A percentile compares a stretch with the other conserved stretches of the same genome.
Evolutionary conservation across 2,329 filamentous ascomycete genomes (phyloP).

Genomic region (Exophiala mesophila): DNA sequence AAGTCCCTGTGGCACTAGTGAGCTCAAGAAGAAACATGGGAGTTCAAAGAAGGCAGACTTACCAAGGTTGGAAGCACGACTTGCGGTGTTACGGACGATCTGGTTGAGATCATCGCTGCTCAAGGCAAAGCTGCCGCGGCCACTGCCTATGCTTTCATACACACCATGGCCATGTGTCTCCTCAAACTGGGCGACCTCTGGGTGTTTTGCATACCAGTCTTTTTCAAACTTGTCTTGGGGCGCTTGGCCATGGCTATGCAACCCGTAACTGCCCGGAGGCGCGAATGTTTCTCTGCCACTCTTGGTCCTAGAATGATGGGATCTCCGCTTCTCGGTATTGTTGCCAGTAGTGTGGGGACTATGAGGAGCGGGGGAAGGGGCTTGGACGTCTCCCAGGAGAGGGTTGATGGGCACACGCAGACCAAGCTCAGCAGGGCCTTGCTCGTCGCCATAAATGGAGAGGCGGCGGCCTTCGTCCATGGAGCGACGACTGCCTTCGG

Average conservation of each 20-base stretch:
- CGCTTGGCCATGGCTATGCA: conserved; percentile 78
- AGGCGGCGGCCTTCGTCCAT: conserved; percentile 43
- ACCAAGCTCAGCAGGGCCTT: conserved; percentile 89
- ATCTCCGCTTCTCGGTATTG: conserved; percentile 39
- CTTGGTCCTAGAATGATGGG: conserved; percentile 63
- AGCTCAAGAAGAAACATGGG: too few relatives aligned
- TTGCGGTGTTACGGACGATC: conserved; percentile 69
- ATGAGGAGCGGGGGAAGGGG: conserved; percentile 71
- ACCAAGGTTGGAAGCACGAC: conserved; percentile 50
- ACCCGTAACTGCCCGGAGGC: conserved; percentile 85
- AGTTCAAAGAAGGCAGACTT: conserved; percentile 29
- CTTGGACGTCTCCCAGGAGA: conserved; percentile 90
- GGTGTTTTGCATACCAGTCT: conserved; percentile 89
- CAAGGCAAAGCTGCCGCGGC: conserved; percentile 71
- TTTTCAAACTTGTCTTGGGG: conserved; percentile 79
- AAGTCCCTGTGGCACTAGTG: conserved; percentile 52
- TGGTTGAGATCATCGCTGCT: conserved; percentile 87
- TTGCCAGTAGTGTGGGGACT: conserved; percentile 25
- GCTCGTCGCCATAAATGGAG: conserved; percentile 60
- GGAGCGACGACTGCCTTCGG: conserved; percentile 34
- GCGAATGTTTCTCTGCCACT: conserved; percentile 66
- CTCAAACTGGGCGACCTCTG: conserved; percentile 69
- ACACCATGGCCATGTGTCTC: conserved; percentile 55
- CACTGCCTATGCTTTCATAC: conserved; percentile 56
- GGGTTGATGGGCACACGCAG: conserved; percentile 90